Percentiles rank a stretch among this genome's conserved stretches.
Evolutionary conservation across 2,329 filamentous ascomycete genomes (phyloP).

Genomic region (Sporothrix curviconia): DNA sequence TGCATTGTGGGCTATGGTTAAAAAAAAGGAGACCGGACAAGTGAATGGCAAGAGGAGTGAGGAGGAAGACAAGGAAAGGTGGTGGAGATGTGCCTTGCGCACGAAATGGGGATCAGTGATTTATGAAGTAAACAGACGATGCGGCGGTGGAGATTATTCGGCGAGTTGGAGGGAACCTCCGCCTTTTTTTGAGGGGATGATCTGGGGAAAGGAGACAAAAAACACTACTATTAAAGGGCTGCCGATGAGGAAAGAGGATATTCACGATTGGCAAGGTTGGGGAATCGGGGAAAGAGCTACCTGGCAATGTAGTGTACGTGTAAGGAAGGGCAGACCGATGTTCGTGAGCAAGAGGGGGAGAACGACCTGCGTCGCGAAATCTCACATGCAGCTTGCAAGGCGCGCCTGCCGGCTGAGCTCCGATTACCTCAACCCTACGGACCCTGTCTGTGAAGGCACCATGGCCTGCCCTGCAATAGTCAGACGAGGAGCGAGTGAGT

Average conservation of each 20-base stretch:
- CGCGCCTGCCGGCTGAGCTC: neutral
- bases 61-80: neutral
- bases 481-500: too few relatives aligned
- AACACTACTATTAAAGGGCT: too few relatives aligned
- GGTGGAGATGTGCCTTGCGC: too few relatives aligned
- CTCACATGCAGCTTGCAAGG: neutral
- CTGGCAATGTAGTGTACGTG: too few relatives aligned
- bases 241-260: neutral
- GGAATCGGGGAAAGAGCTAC: neutral
- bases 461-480: too few relatives aligned
- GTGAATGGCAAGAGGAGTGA: neutral
- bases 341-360: neutral
- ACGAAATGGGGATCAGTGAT: too few relatives aligned
- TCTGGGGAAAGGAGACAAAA: neutral
- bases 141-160: too few relatives aligned
- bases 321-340: neutral
- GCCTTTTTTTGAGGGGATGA: neutral
- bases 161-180: too few relatives aligned
- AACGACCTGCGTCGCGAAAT: neutral
- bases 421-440: too few relatives aligned
- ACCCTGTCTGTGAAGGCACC: too few relatives aligned
- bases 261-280: neutral
- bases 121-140: too few relatives aligned
- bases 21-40: too few relatives aligned
- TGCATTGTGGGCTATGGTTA: neutral